phyloP scores from a whole-genome alignment of 2,329 filamentous ascomycete species.

The Fusarium napiforme region DNA sequence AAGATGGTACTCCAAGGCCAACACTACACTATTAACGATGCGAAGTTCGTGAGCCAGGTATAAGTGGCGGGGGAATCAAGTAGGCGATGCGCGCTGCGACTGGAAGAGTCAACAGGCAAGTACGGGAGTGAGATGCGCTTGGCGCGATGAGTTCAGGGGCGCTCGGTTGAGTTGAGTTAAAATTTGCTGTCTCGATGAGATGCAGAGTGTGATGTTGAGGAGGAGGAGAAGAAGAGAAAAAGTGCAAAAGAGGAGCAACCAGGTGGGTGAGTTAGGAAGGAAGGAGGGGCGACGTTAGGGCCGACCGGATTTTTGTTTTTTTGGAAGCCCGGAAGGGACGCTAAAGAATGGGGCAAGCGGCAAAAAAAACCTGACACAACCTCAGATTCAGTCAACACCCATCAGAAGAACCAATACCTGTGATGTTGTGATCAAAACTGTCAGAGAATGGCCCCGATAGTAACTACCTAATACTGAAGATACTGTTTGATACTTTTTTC shows the following conservation, averaged over 20 bases:
- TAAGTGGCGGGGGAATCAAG: slow-evolving; percentile 11
- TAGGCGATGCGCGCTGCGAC: slow-evolving; percentile 44
- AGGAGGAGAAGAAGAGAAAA: slow-evolving; percentile 30
- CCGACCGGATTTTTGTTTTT: slow-evolving; percentile 40
- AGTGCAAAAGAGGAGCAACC: slow-evolving; percentile 34
- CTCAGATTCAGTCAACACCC: background rate
- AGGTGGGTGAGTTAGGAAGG: slow-evolving; percentile 37
- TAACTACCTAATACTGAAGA: too few species aligned
- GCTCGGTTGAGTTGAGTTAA: slow-evolving; percentile 17
- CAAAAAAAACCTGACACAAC: slow-evolving; percentile 18
- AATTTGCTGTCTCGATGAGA: slow-evolving; percentile 39
- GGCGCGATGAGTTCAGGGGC: slow-evolving; percentile 27
- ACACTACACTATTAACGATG: slow-evolving; percentile 24
- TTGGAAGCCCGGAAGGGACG: slow-evolving; percentile 11
- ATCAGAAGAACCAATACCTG: background rate
- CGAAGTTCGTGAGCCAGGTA: slow-evolving; percentile 17
- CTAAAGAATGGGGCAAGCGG: slow-evolving; percentile 42
- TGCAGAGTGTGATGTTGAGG: slow-evolving; percentile 42
- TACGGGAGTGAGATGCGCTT: slow-evolving; percentile 32
- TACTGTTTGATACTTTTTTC: background rate
- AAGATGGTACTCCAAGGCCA: slow-evolving; percentile 26
- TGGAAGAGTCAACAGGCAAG: slow-evolving; percentile 43
- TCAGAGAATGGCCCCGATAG: background rate
- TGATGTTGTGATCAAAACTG: background rate
- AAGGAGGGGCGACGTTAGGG: slow-evolving; percentile 44